Base-by-base conservation (phyloP, 345 rosid species). In the Garcia nutans region DNA sequence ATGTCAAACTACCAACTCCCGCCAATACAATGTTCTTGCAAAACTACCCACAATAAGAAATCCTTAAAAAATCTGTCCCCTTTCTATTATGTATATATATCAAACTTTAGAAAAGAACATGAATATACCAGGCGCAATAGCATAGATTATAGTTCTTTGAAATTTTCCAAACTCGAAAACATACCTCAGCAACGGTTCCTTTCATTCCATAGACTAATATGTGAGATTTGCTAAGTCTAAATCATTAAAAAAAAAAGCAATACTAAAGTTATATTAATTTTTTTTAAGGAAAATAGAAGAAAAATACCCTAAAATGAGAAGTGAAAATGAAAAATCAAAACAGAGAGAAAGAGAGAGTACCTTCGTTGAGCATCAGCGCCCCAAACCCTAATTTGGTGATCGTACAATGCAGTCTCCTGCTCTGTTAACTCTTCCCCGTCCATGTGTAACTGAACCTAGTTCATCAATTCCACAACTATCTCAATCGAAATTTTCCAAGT, bases 331-430 rank as follows among this genome's bases (percentile, higher is more conserved):
- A 0, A 6, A 24, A 24, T 8, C 1, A 52, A 54, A 47, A 5
- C 61, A 71, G 4, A 50, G 55, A 61, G 26, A 17, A 28, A 37
- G 41, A 10, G 12, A 72, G 72, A 13, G 61, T 74, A 93, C 97
- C 98, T 89, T 80, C 98, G 77, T 74, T 96, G 99, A 78, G 99
- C 98, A 87, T 89, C 90, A 70, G 93, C 98, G 0, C 99, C 99
- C 99, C 97, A 96, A 87, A 96, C 99, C 91, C 98, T 90, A 87
- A 96, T 93, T 75, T 92, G 98, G 37, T 98, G 92, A 79, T 93
- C 98, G 76, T 93, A 96, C 24, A 93, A 70, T 17, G 97, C 99
- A 69, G 98, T 96, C 74, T 96, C 99, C 81, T 96, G 97, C 90
- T 88, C 97, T 3, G 99, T 96, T 75, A 96, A 83, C 88, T 93